Percentiles rank a stretch among this genome's conserved stretches.
These are phyloP conservation scores for Inga laurina DNA, from an alignment of 306 rosid genomes.

Conservation along the genomic window DNA sequence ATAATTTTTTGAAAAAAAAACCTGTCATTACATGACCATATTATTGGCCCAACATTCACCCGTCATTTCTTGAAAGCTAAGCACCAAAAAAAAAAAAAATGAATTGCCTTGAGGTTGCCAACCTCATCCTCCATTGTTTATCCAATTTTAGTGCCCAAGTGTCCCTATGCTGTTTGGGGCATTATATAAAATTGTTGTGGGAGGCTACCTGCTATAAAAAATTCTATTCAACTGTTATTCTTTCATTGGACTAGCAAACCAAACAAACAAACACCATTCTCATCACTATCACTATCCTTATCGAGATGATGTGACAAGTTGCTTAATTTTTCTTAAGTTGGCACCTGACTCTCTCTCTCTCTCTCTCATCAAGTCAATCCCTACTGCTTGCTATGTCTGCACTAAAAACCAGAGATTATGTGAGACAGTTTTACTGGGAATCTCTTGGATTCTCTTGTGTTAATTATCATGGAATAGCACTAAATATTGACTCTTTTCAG, in stretches of 20 bases:
- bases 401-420: conserved; percentile 19
- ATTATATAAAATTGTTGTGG: conserved; percentile 32
- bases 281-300: conserved; percentile 47
- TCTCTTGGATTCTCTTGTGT: neutral
- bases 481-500: conserved; percentile 5
- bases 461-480: conserved; percentile 16
- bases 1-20: neutral
- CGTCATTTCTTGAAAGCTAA: conserved; percentile 30
- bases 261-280: neutral
- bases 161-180: conserved; percentile 32
- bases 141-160: conserved; percentile 30
- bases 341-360: conserved; percentile 16
- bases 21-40: conserved; percentile 20
- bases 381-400: conserved; percentile 18
- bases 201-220: conserved; percentile 33
- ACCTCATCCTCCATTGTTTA: conserved; percentile 28
- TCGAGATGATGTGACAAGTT: conserved; percentile 27
- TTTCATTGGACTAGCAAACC: conserved; percentile 20
- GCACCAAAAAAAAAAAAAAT: neutral
- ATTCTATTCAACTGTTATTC: conserved; percentile 15
- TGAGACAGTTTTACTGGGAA: neutral
- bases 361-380: conserved; percentile 25
- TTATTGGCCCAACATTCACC: conserved; percentile 37
- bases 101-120: conserved; percentile 29
- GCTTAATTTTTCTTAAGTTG: conserved; percentile 31